Conservation (phyloP, 2,329 filamentous ascomycete species). For the Penicillium sp. region DNA sequence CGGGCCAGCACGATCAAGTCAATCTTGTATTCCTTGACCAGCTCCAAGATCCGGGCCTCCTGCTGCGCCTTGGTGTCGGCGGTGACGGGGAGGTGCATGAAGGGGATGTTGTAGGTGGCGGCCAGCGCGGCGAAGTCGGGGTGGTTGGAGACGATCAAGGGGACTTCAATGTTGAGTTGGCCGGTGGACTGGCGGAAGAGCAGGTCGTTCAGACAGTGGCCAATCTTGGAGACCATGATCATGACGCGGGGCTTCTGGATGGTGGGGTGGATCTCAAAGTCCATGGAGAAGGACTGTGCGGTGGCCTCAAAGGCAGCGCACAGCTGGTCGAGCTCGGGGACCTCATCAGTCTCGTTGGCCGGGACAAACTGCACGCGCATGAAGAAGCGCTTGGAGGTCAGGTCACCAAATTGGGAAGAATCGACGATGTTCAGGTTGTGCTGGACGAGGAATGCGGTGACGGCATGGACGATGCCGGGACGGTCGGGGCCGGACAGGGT, state of each 20-base stretch:
- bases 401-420: slow-evolving; percentile 81
- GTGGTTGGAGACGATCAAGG: slow-evolving; percentile 81
- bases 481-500: slow-evolving; percentile 83
- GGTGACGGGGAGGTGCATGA: slow-evolving; percentile 78
- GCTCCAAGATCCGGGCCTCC: slow-evolving; percentile 69
- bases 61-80: slow-evolving; percentile 76
- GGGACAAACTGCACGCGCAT: slow-evolving; percentile 84
- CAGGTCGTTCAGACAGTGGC: slow-evolving; percentile 81
- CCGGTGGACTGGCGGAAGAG: slow-evolving; percentile 76
- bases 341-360: slow-evolving; percentile 19
- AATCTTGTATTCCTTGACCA: slow-evolving; percentile 68
- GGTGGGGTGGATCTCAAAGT: slow-evolving; percentile 70
- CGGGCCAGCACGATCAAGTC: slow-evolving; percentile 80
- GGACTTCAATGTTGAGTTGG: slow-evolving; percentile 74
- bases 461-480: slow-evolving; percentile 80
- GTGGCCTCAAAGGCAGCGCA: slow-evolving; percentile 60
- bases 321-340: slow-evolving; percentile 53
- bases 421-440: slow-evolving; percentile 80
- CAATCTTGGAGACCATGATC: slow-evolving; percentile 90
- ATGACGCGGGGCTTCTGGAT: slow-evolving; percentile 72
- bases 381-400: slow-evolving; percentile 74
- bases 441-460: slow-evolving; percentile 74
- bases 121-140: slow-evolving; percentile 70
- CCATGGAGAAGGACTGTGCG: slow-evolving; percentile 66
- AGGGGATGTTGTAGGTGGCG: slow-evolving; percentile 72